Base-by-base conservation (phyloP, 306 rosid species). In the Quercus robur region DNA sequence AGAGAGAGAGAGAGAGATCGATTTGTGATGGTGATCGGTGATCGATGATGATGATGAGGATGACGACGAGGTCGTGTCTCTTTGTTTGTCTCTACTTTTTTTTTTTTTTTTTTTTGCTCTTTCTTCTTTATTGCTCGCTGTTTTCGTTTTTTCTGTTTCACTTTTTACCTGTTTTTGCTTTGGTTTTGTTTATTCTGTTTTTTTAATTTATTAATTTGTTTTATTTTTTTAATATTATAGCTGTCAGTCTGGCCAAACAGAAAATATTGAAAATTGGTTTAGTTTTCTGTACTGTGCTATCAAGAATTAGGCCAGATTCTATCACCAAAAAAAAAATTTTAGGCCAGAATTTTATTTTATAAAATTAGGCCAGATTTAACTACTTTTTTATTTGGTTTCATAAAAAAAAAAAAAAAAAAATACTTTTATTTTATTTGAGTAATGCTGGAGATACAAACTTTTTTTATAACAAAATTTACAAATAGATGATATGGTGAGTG, bases 401-500 rank as follows among this genome's bases (percentile, higher is more conserved):
- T 7, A 38, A 35, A 35, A 5, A 1, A 6, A 38, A 38, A 35
- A 38, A 6, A 33, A 33, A 35, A 35, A 35, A 35, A 35, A 2
- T 35, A 6, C 8, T 7, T 38, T 6, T 35, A 35, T 6, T 6
- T 38, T 38, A 38, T 8, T 8, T 8, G 46, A 38, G 11, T 8
- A 38, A 0, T 0, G 1, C 0, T 6, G 0, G 10, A 38, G 0
- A 6, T 38, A 38, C 11, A 8, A 8, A 8, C 0, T 38, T 38
- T 35, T 25, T 38, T 38, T 38, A 38, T 0, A 38, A 38, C 0
- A 38, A 38, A 38, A 38, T 8, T 38, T 8, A 38, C 0, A 38
- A 7, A 38, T 0, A 0, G 1, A 1, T 7, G 3, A 38, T 7
- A 0, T 38, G 0, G 0, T 7, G 1, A 2, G 46, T 38, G 0